Conservation (phyloP, 108 stramenopile species). For the Skeletonema marinoi region DNA sequence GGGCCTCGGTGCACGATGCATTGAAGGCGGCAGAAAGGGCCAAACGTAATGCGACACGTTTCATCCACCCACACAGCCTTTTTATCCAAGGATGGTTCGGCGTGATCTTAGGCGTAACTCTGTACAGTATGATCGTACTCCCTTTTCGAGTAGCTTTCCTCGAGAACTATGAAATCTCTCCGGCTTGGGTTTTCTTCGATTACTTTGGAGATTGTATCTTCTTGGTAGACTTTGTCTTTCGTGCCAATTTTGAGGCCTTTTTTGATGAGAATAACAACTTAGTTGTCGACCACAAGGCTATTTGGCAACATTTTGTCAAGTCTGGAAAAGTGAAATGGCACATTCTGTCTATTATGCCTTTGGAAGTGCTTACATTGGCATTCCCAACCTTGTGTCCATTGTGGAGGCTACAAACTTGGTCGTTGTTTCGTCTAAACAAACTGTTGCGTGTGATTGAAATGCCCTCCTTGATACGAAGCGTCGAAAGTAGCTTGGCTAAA, state of each 20-base stretch:
- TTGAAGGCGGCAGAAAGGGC: conserved; percentile 20
- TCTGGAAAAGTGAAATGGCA: conserved; percentile 43
- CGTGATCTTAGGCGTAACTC: conserved; percentile 35
- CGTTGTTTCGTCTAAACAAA: conserved; percentile 47
- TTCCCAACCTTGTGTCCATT: conserved; percentile 39
- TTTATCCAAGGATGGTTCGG: conserved; percentile 52
- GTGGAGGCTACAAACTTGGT: conserved; percentile 49
- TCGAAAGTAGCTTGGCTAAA: conserved; percentile 35
- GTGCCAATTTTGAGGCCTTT: conserved; percentile 33
- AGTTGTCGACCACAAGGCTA: conserved; percentile 23
- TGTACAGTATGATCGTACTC: conserved; percentile 40
- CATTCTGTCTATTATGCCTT: conserved; percentile 36
- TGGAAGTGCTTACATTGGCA: conserved; percentile 30
- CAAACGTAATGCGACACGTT: conserved; percentile 1
- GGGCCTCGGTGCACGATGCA: conserved; percentile 15
- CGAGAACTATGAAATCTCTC: conserved; percentile 41
- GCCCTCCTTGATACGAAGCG: conserved; percentile 9
- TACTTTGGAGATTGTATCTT: conserved; percentile 52
- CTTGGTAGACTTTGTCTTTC: conserved; percentile 36
- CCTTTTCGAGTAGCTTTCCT: conserved; percentile 52
- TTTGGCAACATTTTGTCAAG: conserved; percentile 33
- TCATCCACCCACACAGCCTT: conserved; percentile 44
- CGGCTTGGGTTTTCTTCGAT: conserved; percentile 36
- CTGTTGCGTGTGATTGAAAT: conserved; percentile 41
- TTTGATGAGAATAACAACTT: conserved; percentile 53